Evolutionary conservation across 164 flowering plant species (phyloP), one percentile per base, ranked within the genome.

Genomic region (Tetracentron sinense): DNA sequence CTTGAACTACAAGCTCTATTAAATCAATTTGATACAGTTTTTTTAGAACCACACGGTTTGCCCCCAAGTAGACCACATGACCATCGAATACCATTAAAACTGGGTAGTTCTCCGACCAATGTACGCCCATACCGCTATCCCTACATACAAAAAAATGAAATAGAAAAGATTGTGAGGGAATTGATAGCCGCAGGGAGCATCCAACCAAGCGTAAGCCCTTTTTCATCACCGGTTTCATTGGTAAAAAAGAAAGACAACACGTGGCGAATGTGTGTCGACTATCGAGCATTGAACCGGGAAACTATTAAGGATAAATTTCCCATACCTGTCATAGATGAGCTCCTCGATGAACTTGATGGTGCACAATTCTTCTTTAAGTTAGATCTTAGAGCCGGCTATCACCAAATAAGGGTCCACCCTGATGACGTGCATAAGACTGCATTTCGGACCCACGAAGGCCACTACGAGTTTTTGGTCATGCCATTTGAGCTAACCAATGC

Each of bases 211-310:
- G 25, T 29, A 4, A n/a, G 42, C 14, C 59, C 21, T 30, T 56
- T 56, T 30, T 56, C 59, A 29, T 61, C 65, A 1, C 65, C 31
- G 8, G 26, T 61, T 50, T 51, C 49, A 16, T 61, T 61, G 56
- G 47, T 50, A 15, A 61, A 51, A 16, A 61, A 61, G 23, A 49
- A 50, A 22, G 29, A 61, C 27, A 49, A 51, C 38, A 29, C 42
- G 4, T 30, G 59, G 59, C 42, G 42, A 7, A 29, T 56, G 38
- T 56, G 42, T 31, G 21, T 44, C 3, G 62, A 59, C 44, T 59
- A 59, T 23, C 31, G 15, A 5, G 51, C 51, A 1, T 15, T 59
- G 2, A 59, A 59, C 12, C 27, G 10, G 22, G 50, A 26, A 6
- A 59, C 62, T 6, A 42, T 59, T 33, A 42, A 59, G 20, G 51